Evolutionary conservation across 2,329 filamentous ascomycete genomes (phyloP).

Genomic region (Leptographium radiaticola): DNA sequence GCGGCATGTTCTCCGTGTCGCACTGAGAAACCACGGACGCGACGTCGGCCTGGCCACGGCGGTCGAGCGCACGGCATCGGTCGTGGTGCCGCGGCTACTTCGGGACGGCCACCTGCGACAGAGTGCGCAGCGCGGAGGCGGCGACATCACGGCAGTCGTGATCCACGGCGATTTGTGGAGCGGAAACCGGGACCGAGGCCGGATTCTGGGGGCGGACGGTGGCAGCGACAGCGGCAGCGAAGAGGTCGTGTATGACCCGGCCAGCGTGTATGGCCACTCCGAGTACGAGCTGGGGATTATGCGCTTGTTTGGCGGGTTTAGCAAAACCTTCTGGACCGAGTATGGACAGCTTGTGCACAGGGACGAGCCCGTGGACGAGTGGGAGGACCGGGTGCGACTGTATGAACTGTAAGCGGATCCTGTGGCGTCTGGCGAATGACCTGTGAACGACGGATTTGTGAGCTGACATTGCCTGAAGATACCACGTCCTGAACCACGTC

Average conservation of each 20-base stretch:
- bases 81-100: conserved; percentile 65
- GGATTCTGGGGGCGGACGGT: conserved; percentile 28
- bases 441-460: background rate
- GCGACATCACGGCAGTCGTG: conserved; percentile 56
- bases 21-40: conserved; percentile 46
- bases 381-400: conserved; percentile 65
- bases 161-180: conserved; percentile 92
- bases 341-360: conserved; percentile 66
- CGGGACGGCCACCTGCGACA: conserved; percentile 45
- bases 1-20: conserved; percentile 46
- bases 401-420: conserved; percentile 59
- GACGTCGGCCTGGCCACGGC: conserved; percentile 49
- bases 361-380: conserved; percentile 69
- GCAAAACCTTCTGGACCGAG: conserved; percentile 55
- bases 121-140: conserved; percentile 22
- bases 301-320: conserved; percentile 92
- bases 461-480: conserved; percentile 30
- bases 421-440: conserved; percentile 12
- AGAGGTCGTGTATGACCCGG: conserved; percentile 73
- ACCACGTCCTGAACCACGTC: conserved; percentile 84
- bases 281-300: conserved; percentile 93
- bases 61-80: conserved; percentile 48
- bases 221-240: conserved; percentile 24
- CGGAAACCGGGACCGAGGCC: conserved; percentile 62
- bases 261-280: conserved; percentile 68